Percentiles rank a stretch among this genome's conserved stretches.
These are phyloP conservation scores for Amaranthus palmeri DNA, from an alignment of 148 eudicot genomes.

Conservation along the genomic window DNA sequence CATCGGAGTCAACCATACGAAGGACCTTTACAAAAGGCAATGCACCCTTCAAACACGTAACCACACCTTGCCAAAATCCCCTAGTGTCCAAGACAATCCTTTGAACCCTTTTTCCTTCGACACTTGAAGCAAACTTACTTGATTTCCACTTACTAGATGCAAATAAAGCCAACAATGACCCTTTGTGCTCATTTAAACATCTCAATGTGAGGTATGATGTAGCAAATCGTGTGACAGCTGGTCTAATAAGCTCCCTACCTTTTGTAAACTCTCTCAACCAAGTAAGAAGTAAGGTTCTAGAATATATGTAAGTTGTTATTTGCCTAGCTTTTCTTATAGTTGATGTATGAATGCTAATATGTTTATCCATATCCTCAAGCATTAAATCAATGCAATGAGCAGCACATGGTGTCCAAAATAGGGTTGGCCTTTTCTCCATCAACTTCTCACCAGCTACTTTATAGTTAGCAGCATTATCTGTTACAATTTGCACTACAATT, in stretches of 20 bases:
- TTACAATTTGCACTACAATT: too few relatives aligned
- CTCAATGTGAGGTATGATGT: not conserved
- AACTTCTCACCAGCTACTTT: too few relatives aligned
- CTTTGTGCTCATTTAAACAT: not conserved
- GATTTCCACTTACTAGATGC: not conserved
- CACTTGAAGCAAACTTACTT: not conserved
- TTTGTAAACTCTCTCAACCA: not conserved
- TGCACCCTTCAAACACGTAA: conserved; percentile 1
- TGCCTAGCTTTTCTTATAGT: not conserved
- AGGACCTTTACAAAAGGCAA: not conserved
- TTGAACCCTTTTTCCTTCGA: not conserved
- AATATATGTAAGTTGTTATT: conserved; percentile 6
- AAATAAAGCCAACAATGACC: not conserved
- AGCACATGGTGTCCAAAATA: too few relatives aligned
- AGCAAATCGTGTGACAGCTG: not conserved
- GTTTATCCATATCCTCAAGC: not conserved
- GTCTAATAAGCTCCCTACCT: not conserved
- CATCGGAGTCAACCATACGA: not conserved
- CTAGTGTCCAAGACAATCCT: not conserved
- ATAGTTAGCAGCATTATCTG: too few relatives aligned
- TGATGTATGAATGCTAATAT: not conserved
- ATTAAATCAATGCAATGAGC: too few relatives aligned
- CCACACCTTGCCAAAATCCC: not conserved
- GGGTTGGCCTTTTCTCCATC: too few relatives aligned
- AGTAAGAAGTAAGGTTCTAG: not conserved